Evolutionary conservation across 2,329 filamentous ascomycete species (phyloP).

Genomic region (Botryotinia calthae): DNA sequence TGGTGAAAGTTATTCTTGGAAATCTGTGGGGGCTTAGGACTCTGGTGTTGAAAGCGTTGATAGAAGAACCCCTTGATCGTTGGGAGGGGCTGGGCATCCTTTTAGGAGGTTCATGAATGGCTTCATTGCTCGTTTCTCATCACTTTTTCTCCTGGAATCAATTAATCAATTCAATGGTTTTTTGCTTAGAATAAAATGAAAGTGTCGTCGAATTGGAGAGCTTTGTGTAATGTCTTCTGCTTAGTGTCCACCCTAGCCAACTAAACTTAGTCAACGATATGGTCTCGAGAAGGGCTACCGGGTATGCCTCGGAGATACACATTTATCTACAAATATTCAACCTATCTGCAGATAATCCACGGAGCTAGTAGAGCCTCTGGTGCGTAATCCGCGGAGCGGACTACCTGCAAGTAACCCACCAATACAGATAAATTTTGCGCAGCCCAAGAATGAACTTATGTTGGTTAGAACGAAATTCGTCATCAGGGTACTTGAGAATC

Average conservation of each 20-base stretch:
- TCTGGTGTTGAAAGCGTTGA: background rate
- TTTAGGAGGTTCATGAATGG: fast-evolving
- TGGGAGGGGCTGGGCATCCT: background rate
- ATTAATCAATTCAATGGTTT: fast-evolving
- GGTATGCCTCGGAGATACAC: background rate
- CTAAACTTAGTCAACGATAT: no score
- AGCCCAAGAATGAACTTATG: background rate
- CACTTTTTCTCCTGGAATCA: fast-evolving
- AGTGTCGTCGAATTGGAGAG: no score
- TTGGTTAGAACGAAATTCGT: background rate
- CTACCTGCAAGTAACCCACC: no score
- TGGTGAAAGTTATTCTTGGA: background rate
- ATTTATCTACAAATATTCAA: no score
- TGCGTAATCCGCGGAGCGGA: no score
- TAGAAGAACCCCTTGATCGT: background rate
- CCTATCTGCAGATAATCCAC: no score
- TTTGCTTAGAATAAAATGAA: no score
- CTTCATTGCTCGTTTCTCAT: background rate
- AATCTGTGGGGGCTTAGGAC: fast-evolving
- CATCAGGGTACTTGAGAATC: no score
- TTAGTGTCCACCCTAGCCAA: background rate
- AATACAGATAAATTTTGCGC: no score
- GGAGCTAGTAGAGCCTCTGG: no score
- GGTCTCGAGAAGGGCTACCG: background rate
- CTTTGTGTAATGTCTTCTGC: background rate